Evolutionary conservation across 1,139 yeast species (phyloP).

Genomic region (Sugiyamaella paludigena): DNA sequence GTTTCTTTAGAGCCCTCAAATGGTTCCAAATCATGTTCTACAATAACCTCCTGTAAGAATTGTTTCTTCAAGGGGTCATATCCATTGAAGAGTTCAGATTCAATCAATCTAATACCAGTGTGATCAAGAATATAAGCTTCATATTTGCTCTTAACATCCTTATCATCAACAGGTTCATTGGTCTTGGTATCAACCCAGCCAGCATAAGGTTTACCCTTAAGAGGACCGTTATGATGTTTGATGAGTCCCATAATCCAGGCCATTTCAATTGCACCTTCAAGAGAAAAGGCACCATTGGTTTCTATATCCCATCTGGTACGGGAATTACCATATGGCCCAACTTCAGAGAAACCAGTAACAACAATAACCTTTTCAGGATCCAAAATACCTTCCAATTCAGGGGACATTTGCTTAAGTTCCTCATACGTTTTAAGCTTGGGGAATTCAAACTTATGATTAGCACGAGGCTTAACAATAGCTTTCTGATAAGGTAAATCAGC

Average conservation of each 20-base stretch:
- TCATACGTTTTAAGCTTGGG: conserved; percentile 79
- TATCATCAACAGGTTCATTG: conserved; percentile 88
- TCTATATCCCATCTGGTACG: conserved; percentile 99
- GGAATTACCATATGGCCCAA: conserved; percentile 99
- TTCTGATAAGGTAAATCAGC: conserved; percentile 84
- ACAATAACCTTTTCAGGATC: conserved; percentile 91
- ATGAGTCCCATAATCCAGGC: conserved; percentile 99
- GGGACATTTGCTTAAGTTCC: conserved; percentile 63
- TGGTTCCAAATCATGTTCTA: conserved; percentile 94
- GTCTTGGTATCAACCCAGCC: conserved; percentile 99
- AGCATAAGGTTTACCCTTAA: conserved; percentile 82
- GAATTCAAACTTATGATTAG: conserved; percentile 92
- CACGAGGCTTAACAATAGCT: conserved; percentile 82
- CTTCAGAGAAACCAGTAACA: conserved; percentile 96
- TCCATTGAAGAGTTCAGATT: conserved; percentile 90
- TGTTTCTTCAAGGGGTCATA: conserved; percentile 93
- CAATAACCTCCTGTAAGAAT: conserved; percentile 89
- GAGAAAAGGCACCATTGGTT: conserved; percentile 89
- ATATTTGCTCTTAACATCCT: conserved; percentile 86
- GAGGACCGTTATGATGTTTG: conserved; percentile 87
- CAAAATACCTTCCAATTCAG: conserved; percentile 81
- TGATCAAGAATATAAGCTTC: conserved; percentile 86
- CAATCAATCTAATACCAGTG: conserved; percentile 93
- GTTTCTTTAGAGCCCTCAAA: conserved; percentile 94
- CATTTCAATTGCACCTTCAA: conserved; percentile 98